Percentiles rank a stretch among this genome's conserved stretches.
Conservation (phyloP, 345 rosid species). For the Ceriops tagal region DNA sequence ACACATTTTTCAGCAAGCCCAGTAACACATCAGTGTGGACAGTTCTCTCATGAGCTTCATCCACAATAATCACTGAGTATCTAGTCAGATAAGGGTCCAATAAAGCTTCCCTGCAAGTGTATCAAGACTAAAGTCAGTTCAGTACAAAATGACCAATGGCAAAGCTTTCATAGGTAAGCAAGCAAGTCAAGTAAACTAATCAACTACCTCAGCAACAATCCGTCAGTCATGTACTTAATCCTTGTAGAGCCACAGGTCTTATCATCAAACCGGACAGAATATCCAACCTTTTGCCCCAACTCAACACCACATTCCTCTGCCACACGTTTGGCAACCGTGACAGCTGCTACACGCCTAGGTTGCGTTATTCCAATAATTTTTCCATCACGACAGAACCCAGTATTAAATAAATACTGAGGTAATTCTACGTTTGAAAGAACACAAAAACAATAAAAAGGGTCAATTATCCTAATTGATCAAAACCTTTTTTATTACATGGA, state of each 20-base stretch:
- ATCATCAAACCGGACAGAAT: constrained; percentile 81
- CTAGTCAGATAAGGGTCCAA: constrained; percentile 80
- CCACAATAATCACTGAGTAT: constrained; percentile 77
- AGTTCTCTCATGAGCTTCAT: constrained; percentile 97
- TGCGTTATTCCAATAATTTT: constrained; percentile 77
- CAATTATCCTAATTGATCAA: background rate
- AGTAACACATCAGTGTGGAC: constrained; percentile 87
- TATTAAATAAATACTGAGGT: constrained; percentile 71
- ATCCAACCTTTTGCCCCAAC: constrained; percentile 82
- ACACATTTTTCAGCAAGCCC: constrained; percentile 80
- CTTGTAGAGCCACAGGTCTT: constrained; percentile 59
- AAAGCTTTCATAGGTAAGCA: background rate
- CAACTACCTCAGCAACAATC: constrained; percentile 65
- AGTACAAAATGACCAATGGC: background rate
- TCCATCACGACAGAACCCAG: constrained; percentile 75
- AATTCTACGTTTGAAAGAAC: constrained; percentile 42
- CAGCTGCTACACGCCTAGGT: constrained; percentile 92
- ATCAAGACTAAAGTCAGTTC: constrained; percentile 19
- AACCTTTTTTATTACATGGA: background rate
- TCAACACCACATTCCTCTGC: constrained; percentile 79
- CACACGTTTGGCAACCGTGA: constrained; percentile 80
- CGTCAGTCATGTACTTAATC: constrained; percentile 94
- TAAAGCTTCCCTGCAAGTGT: constrained; percentile 64
- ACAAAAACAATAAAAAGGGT: background rate
- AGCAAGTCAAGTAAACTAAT: background rate